These are phyloP conservation scores for Verruconis gallopava DNA, from an alignment of 2,329 filamentous ascomycete species.

Conservation along the genomic window DNA sequence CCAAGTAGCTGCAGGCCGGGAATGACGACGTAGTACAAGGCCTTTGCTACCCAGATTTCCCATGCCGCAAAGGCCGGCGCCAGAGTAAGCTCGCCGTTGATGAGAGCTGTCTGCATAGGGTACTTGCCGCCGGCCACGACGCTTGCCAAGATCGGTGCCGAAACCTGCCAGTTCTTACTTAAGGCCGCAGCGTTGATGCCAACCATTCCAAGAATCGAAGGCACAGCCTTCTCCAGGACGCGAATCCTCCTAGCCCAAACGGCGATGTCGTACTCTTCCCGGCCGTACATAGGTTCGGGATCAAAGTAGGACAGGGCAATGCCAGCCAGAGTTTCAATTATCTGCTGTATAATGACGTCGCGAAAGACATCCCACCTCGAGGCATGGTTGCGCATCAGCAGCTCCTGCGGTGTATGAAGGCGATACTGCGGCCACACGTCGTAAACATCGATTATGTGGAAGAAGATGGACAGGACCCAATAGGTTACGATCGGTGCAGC, in stretches of 20 bases:
- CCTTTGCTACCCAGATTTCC: conserved; percentile 63
- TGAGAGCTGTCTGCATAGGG: conserved; percentile 48
- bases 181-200: conserved; percentile 66
- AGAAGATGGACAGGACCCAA: conserved; percentile 75
- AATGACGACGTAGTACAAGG: conserved; percentile 66
- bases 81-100: conserved; percentile 34
- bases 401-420: conserved; percentile 86
- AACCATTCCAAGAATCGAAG: conserved; percentile 53
- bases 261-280: conserved; percentile 73
- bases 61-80: conserved; percentile 68
- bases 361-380: conserved; percentile 73
- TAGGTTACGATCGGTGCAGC: conserved; percentile 71
- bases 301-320: conserved; percentile 58
- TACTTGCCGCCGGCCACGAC: conserved; percentile 71
- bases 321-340: conserved; percentile 70
- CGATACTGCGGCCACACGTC: conserved; percentile 85
- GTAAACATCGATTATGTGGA: conserved; percentile 74
- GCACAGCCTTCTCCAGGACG: conserved; percentile 65
- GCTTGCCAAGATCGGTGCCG: conserved; percentile 62
- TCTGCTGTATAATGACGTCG: conserved; percentile 84
- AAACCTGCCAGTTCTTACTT: conserved; percentile 58
- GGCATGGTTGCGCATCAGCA: conserved; percentile 75
- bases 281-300: conserved; percentile 58
- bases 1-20: conserved; percentile 65
- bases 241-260: conserved; percentile 80